phyloP scores from a whole-genome alignment of 352 stramenopile species.

The Blastocystis sp. region DNA sequence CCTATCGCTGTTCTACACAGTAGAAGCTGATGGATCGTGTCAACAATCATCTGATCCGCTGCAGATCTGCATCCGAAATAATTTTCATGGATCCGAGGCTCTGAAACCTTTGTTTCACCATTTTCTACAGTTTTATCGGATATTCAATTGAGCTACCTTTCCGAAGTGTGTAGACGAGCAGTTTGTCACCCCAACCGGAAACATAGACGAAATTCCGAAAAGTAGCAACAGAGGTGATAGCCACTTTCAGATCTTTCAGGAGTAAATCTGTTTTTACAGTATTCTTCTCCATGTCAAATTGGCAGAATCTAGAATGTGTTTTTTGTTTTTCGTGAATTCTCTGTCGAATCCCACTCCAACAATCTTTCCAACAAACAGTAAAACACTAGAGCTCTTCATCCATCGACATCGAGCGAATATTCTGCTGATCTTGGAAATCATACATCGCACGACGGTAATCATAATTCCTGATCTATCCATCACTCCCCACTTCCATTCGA shows the following conservation, averaged over 20 bases:
- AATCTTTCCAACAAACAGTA: background rate
- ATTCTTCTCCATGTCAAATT: constrained; percentile 50
- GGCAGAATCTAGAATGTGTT: background rate
- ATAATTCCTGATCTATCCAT: constrained; percentile 20
- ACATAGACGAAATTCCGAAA: constrained; percentile 30
- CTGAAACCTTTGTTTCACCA: background rate
- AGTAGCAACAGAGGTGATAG: background rate
- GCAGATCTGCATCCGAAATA: background rate
- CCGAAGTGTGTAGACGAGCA: background rate
- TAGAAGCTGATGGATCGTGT: constrained; percentile 10
- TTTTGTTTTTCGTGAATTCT: background rate
- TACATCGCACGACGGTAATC: constrained; percentile 6
- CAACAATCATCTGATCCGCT: background rate
- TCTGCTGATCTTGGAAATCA: constrained; percentile 57
- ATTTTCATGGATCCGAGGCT: background rate
- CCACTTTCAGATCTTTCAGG: background rate
- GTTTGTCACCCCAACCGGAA: background rate
- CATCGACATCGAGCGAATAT: constrained; percentile 33
- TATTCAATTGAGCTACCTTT: background rate
- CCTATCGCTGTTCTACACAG: background rate
- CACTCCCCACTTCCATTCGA: background rate
- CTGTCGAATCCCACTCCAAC: background rate
- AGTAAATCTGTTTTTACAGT: constrained; percentile 5
- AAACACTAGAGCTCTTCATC: background rate
- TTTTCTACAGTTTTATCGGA: background rate